Evolutionary conservation across 1,284 basidiomycete genomes (phyloP).

Genomic region (Apiotrichum sp.): DNA sequence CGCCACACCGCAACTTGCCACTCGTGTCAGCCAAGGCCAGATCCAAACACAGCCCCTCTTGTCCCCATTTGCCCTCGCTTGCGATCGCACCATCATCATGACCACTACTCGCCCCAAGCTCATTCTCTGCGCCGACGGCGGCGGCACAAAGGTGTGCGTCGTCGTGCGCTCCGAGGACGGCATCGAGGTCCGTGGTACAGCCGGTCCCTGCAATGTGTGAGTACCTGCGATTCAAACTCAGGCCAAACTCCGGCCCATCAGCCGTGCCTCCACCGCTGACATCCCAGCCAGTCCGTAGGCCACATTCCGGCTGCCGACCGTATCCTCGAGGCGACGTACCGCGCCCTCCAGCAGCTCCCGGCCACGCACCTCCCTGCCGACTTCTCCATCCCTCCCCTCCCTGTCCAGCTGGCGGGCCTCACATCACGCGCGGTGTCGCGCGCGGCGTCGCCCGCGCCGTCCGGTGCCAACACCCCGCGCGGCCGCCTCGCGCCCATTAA

Average conservation of each 20-base stretch:
- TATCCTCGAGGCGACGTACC: constrained; percentile 38
- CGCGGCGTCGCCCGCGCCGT: not conserved
- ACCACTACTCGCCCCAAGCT: constrained; percentile 16
- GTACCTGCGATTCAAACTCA: constrained; percentile 8
- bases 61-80: too few relatives aligned
- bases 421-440: constrained; percentile 19
- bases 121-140: constrained; percentile 37
- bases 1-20: not conserved
- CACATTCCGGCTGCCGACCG: constrained; percentile 27
- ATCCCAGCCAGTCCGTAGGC: constrained; percentile 32
- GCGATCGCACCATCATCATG: too few relatives aligned
- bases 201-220: constrained; percentile 42
- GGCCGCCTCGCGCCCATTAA: constrained; percentile 19
- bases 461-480: constrained; percentile 12
- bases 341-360: constrained; percentile 33
- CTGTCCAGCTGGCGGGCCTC: not conserved
- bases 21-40: not conserved
- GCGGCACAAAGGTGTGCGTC: constrained; percentile 40
- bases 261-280: not conserved
- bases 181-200: constrained; percentile 33
- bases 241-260: not conserved
- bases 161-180: constrained; percentile 34
- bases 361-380: constrained; percentile 21
- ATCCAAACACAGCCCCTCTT: too few relatives aligned
- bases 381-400: constrained; percentile 18